Base-by-base conservation (phyloP, 202 grass and related monocot genomes). In the Carex sylvatica region DNA sequence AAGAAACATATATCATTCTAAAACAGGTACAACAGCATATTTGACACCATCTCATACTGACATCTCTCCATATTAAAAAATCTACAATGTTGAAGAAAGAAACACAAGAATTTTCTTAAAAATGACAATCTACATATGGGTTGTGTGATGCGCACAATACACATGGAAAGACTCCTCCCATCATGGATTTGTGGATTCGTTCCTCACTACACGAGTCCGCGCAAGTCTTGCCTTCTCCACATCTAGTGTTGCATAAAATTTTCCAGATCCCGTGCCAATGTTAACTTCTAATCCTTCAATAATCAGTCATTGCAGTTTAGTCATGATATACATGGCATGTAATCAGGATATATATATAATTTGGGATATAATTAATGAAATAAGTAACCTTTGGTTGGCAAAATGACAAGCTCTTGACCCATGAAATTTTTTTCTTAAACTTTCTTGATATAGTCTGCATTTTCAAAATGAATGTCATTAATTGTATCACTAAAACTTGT, bases 141-240 rank as follows among this genome's bases (percentile, higher is more conserved):
- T 67, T 28, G 95, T 89, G 83, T 87, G 53, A 86, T 98, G 95
- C 31, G 92, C 95, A 78, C 92, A 98, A 82, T 98, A 94, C 79
- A 98, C 74, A 74, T 84, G 85, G 85, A 98, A 98, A 1, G 85
- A 86, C 77, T 96, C 90, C 4, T 89, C 7, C 94, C 94, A 97
- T n/a, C 3, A 58, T 2, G 88, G 88, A n/a, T 78, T 65, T 36
- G 23, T 24, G 4, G 31, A 40, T 42, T 83, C 83, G 2, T 82
- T 33, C 15, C 44, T 51, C 2, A 86, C 9, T 68, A 88, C 20
- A 42, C 89, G 82, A 10, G 94, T 97, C 53, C 91, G 91, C 0
- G 74, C 91, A 4, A 94, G 84, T 10, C 94, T 89, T 5, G 91
- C 88, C 84, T 94, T 94, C 86, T 94, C 88, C 78, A 97, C 76